Evolutionary conservation across 1,284 basidiomycete species (phyloP).

Genomic region (Chalciporus piperatoides): DNA sequence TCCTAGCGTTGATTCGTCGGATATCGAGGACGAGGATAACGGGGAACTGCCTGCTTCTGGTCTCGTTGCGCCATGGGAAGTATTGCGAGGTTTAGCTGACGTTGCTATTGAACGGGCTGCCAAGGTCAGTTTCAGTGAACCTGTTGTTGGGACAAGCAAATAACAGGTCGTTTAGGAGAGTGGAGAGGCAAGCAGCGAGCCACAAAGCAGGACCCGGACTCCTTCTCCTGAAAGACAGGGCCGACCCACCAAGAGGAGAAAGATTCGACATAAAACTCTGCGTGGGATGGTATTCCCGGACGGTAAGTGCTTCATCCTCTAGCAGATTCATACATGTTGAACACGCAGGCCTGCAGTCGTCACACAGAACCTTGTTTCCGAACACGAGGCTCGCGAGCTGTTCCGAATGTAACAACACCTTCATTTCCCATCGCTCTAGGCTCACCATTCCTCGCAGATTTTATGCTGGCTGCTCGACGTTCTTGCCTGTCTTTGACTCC

Average conservation of each 20-base stretch:
- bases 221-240: conserved; percentile 62
- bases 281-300: conserved; percentile 61
- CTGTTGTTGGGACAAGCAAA: not conserved
- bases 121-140: conserved; percentile 47
- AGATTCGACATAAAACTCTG: conserved; percentile 54
- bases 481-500: conserved; percentile 82
- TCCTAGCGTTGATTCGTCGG: conserved; percentile 73
- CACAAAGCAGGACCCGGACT: conserved; percentile 68
- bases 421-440: not conserved
- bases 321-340: conserved; percentile 6
- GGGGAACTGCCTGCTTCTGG: conserved; percentile 77
- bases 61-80: conserved; percentile 80
- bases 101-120: conserved; percentile 73
- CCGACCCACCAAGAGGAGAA: conserved; percentile 68
- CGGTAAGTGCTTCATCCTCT: conserved; percentile 41
- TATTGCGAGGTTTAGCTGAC: conserved; percentile 73
- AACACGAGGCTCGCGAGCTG: conserved; percentile 77
- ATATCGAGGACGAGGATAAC: conserved; percentile 67
- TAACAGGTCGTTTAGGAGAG: conserved; percentile 51
- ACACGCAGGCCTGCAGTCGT: conserved; percentile 50
- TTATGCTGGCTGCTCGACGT: conserved; percentile 85
- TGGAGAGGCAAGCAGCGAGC: conserved; percentile 63
- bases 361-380: conserved; percentile 73
- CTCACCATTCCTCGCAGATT: conserved; percentile 47
- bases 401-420: conserved; percentile 62